Evolutionary conservation across 768 basidiomycete genomes (phyloP).

Genomic region (Roridomyces roridus): DNA sequence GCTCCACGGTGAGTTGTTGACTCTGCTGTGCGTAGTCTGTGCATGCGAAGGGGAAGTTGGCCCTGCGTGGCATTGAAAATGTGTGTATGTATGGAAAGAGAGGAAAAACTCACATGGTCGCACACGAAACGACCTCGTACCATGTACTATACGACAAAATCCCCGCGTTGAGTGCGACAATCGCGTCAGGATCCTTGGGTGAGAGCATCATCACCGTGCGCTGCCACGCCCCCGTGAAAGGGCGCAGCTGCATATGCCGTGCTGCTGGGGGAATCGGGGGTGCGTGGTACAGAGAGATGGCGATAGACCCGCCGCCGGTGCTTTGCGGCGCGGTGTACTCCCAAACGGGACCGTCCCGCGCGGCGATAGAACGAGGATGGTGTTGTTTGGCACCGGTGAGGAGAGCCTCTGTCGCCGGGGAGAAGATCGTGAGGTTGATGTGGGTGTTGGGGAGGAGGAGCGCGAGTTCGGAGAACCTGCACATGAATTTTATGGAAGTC

Average conservation of each 20-base stretch:
- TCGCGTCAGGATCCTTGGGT: slow-evolving; percentile 39
- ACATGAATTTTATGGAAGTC: background rate
- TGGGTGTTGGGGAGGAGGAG: slow-evolving; percentile 47
- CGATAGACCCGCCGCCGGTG: slow-evolving; percentile 42
- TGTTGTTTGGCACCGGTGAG: slow-evolving; percentile 32
- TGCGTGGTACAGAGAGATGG: slow-evolving; percentile 35
- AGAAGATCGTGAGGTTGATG: slow-evolving; percentile 44
- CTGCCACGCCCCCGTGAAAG: slow-evolving; percentile 16
- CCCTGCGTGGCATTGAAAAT: background rate
- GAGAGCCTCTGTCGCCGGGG: slow-evolving; percentile 36
- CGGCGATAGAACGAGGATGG: slow-evolving; percentile 32
- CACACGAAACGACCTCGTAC: slow-evolving; percentile 38
- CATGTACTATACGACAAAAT: slow-evolving; percentile 41
- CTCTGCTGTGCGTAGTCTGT: slow-evolving; percentile 22
- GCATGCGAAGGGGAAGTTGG: slow-evolving; percentile 17
- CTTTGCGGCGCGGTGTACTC: slow-evolving; percentile 40
- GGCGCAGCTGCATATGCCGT: slow-evolving; percentile 28
- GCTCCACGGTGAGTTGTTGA: background rate
- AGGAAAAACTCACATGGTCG: slow-evolving; percentile 12
- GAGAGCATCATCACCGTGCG: slow-evolving; percentile 24
- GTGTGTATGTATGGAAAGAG: background rate
- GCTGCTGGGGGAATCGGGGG: slow-evolving; percentile 26
- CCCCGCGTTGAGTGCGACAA: slow-evolving; percentile 47
- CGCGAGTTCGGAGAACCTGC: slow-evolving; percentile 48
- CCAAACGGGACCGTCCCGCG: slow-evolving; percentile 29